Evolutionary conservation across 192 early-diverging fungal genomes (phyloP), one percentile per base, ranked within the genome.

Genomic region (Mortierella hygrophila): DNA sequence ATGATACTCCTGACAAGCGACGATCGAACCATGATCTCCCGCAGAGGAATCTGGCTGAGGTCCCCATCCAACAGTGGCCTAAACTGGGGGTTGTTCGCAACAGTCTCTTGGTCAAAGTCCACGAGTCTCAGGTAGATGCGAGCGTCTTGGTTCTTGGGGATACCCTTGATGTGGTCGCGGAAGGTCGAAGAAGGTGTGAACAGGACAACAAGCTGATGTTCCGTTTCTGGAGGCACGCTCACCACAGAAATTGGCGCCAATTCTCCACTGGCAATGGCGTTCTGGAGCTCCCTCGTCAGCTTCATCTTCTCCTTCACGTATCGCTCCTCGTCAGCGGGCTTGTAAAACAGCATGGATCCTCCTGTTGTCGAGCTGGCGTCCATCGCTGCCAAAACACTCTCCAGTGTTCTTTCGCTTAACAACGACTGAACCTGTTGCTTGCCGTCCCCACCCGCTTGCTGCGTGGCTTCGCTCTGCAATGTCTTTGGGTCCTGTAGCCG

Each of bases 11-110:
- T 90, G 77, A 94, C 96, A 32, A 99, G 90, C 6, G 95, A 93
- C 13, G 95, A 94, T 55, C 97, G 94, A 2, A 99, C 90, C 87
- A 99, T 91, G 41, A 99, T 92, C 87, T 99, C 96, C 3, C 98
- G 94, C 37, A 97, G 91, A 16, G 98, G 98, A 69, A 97, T 96
- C 57, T 88, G 85, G 15, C 79, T 78, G 21, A 89, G 82, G 26
- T 90, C 90, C 1, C 92, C 83, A 37, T 91, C 92, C 46, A 96
- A 80, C 15, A 97, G 88, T 49, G 88, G 89, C 29, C 96, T 92
- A 80, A 98, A 97, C 88, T 97, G 94, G 9, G 95, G 92, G 75
- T 95, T 93, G 60, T 95, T 88, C 20, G 74, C 75, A 1, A 86
- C 79, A 76, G 99, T 94, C 63, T 95, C 92, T 26, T 93, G 89